Base-by-base conservation (phyloP, 345 rosid genomes). In the Lagerstroemia speciosa region DNA sequence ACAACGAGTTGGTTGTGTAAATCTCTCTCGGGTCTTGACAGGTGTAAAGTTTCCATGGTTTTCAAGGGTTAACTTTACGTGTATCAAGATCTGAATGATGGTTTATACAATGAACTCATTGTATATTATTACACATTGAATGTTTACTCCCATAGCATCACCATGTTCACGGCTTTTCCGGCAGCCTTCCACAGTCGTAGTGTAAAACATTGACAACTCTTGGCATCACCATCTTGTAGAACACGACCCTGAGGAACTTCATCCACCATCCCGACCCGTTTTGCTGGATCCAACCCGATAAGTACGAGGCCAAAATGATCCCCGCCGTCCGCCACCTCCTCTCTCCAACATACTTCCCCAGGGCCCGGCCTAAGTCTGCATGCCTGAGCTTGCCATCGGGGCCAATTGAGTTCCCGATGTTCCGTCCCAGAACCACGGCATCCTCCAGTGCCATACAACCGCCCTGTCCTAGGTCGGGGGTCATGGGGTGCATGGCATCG, bases 401-500 rank as follows among this genome's bases (percentile, higher is more conserved):
- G 10, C 36, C 61, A 0, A 72, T 34, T 0, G 66, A 78, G 22
- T 66, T 64, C 15, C 79, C 87, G 0, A 77, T 67, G 77, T 72
- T 82, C 29, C 77, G 72, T 4, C 81, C 79, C 6, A 79, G 50
- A 0, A 78, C 80, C 8, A 81, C 81, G 3, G 75, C 83, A 1
- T 82, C 87, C 71, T 83, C 83, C 0, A 77, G 52, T 0, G 85
- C 80, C 0, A 65, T 11, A n/a, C 83, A 74, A 0, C 79, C 84
- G 1, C 87, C 85, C 64, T 80, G 84, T 3, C 71, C 84, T 1
- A 83, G 70, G 31, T 82, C 79, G 32, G 87, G 86, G 0, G 81
- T 86, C 82, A 78, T 82, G 3, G 83, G 82, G 33, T 83, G 90
- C 76, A 81, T 76, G 16, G 86, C 86, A 34, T 85, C 87, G 0